phyloP scores from a whole-genome alignment of 441 rosid genomes.

The Eutrema salsugineum region DNA sequence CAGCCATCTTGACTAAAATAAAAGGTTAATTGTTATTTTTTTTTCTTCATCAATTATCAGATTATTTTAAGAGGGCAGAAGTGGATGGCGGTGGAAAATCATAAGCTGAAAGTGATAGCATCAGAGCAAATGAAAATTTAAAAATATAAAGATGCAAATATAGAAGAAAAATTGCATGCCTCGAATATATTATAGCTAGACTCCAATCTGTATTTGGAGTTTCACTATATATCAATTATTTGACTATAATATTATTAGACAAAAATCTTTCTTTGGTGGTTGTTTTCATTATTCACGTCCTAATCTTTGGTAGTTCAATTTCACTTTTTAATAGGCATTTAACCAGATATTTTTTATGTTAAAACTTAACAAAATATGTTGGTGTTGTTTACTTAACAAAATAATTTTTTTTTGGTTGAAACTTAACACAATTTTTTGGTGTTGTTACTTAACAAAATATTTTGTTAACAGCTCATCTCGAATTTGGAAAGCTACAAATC shows the following conservation, averaged over 20 bases:
- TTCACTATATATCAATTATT: not conserved
- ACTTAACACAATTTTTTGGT: no score
- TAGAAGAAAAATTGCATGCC: not conserved
- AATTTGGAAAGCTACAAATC: not conserved
- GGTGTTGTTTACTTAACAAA: no score
- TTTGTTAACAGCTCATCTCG: not conserved
- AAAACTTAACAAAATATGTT: no score
- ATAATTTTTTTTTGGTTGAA: no score
- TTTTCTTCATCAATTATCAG: conserved; percentile 6
- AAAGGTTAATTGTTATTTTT: conserved; percentile 17
- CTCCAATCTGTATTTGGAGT: not conserved
- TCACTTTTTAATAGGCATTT: not conserved
- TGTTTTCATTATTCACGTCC: not conserved
- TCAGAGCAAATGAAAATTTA: not conserved
- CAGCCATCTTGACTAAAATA: conserved; percentile 22
- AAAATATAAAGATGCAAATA: not conserved
- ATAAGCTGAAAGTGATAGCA: conserved; percentile 30
- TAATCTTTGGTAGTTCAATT: not conserved
- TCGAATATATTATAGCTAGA: not conserved
- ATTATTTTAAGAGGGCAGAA: conserved; percentile 18
- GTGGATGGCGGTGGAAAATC: conserved; percentile 40
- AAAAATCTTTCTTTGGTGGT: not conserved
- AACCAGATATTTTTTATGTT: no score
- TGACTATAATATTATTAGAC: not conserved
- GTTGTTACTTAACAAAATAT: not conserved